phyloP scores from a whole-genome alignment of 2,329 filamentous ascomycete genomes.

The Ambrosiella beaveri region DNA sequence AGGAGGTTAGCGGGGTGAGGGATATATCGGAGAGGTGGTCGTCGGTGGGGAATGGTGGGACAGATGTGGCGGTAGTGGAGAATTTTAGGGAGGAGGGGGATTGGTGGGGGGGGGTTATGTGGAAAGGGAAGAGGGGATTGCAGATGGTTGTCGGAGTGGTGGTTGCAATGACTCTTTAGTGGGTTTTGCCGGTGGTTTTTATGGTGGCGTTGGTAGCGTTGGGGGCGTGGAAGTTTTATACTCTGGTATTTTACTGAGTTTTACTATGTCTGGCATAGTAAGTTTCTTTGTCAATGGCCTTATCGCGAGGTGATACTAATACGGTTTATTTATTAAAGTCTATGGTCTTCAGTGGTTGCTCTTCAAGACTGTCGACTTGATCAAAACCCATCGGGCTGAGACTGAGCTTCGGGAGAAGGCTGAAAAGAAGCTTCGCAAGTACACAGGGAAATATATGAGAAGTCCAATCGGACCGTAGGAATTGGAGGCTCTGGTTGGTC shows the following conservation, averaged over 20 bases:
- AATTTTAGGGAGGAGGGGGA: not conserved
- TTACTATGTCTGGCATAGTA: not conserved
- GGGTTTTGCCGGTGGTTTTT: not conserved
- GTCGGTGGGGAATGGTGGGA: not conserved
- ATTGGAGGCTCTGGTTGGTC: too few species aligned
- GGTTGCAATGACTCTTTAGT: not conserved
- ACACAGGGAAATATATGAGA: too few species aligned
- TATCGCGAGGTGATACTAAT: too few species aligned
- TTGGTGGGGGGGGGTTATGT: not conserved
- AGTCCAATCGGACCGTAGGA: too few species aligned
- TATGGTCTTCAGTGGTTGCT: too few species aligned
- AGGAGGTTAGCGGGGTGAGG: not conserved
- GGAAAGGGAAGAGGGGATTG: not conserved
- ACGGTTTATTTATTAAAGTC: too few species aligned
- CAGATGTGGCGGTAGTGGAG: not conserved
- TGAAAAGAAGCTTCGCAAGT: too few species aligned
- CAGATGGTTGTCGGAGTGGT: not conserved
- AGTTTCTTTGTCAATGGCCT: not conserved
- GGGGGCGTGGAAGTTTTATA: not conserved
- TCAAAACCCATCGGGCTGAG: too few species aligned
- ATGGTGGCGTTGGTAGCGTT: not conserved
- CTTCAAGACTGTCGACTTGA: too few species aligned
- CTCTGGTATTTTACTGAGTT: not conserved
- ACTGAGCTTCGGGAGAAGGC: too few species aligned
- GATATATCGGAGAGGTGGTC: not conserved